Evolutionary conservation across 805 yeast genomes (phyloP).

Genomic region (Pichia deserticola): DNA sequence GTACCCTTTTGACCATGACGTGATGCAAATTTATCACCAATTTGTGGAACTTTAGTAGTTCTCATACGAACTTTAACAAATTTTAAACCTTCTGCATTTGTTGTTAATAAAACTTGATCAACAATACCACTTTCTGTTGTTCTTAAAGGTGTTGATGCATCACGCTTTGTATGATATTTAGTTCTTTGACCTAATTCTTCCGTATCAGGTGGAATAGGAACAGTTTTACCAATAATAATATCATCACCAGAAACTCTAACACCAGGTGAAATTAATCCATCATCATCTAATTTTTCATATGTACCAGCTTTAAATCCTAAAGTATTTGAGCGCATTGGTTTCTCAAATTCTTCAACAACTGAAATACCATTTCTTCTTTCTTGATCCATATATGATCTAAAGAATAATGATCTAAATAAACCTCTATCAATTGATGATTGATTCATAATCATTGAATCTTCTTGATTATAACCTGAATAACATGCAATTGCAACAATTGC

Average conservation of each 20-base stretch:
- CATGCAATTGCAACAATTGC: constrained; percentile 98
- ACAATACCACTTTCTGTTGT: constrained; percentile 97
- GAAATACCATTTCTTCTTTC: constrained; percentile 98
- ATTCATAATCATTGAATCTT: constrained; percentile 99
- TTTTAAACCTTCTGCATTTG: constrained; percentile 96
- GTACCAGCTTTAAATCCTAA: constrained; percentile 96
- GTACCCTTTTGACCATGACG: constrained; percentile 99
- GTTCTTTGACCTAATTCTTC: constrained; percentile 99
- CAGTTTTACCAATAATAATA: constrained; percentile 96
- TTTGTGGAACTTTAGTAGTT: constrained; percentile 97
- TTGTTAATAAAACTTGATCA: constrained; percentile 93
- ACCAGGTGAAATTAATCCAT: constrained; percentile 97
- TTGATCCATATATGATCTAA: constrained; percentile 97
- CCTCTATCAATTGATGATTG: constrained; percentile 97
- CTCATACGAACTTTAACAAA: constrained; percentile 98
- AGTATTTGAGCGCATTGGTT: constrained; percentile 92
- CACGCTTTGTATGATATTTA: constrained; percentile 95
- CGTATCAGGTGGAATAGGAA: constrained; percentile 98
- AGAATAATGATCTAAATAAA: constrained; percentile 88
- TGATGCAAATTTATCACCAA: constrained; percentile 98
- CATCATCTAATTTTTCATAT: constrained; percentile 95
- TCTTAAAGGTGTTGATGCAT: constrained; percentile 95
- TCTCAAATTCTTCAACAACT: constrained; percentile 94
- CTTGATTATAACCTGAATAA: constrained; percentile 98
- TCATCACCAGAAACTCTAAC: constrained; percentile 98